Conservation (phyloP, 176 grass and related monocot species). For the Oryza coarctata region DNA sequence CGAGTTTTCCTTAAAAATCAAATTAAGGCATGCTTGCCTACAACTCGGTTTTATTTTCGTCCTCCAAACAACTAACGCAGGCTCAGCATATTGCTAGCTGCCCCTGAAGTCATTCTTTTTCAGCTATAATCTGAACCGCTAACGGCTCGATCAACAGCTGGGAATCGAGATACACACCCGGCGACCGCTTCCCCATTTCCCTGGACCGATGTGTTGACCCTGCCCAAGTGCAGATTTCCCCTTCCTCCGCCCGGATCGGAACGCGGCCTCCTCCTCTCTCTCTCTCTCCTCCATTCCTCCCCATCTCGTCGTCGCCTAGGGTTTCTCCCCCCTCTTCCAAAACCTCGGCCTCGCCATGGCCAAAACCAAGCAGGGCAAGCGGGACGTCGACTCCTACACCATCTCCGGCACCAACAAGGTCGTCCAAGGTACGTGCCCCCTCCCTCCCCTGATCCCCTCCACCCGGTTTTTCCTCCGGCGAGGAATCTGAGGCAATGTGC, state of each 20-base stretch:
- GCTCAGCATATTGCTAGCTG: no score
- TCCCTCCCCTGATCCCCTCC: no score
- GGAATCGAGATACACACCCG: neutral
- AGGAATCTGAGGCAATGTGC: constrained; percentile 35
- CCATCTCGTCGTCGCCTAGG: constrained; percentile 32
- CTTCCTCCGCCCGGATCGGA: neutral
- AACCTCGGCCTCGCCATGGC: constrained; percentile 48
- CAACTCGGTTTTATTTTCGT: no score
- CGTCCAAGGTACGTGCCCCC: constrained; percentile 55
- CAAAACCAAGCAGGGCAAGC: constrained; percentile 79
- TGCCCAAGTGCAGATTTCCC: neutral
- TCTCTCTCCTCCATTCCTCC: no score
- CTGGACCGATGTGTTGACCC: neutral
- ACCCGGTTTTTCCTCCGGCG: neutral
- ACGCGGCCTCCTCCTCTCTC: no score
- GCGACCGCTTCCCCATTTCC: neutral
- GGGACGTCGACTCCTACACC: constrained; percentile 78
- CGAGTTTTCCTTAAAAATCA: no score
- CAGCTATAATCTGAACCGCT: neutral
- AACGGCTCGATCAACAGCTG: neutral
- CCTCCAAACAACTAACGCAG: no score
- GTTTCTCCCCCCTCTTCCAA: constrained; percentile 16
- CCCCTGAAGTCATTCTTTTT: no score
- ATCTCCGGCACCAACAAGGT: constrained; percentile 76
- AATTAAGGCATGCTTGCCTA: no score